Base-by-base conservation (phyloP, 2,329 filamentous ascomycete species). In the Cytospora chrysosperma region DNA sequence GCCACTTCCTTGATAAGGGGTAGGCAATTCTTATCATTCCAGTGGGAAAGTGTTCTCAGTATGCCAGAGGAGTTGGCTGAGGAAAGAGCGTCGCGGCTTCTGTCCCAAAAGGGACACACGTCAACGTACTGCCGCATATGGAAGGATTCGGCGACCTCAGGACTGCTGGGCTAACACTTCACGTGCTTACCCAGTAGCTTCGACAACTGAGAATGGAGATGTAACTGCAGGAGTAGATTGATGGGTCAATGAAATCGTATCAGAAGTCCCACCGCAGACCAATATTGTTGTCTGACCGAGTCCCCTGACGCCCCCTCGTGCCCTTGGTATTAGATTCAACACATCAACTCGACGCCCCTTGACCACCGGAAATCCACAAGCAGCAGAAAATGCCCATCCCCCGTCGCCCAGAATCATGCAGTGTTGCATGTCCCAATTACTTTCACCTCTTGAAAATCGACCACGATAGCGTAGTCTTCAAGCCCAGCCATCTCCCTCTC, bases 361-460 rank as follows among this genome's bases (percentile, higher is more conserved):
- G 9, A 40, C 19, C 13, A 15, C 9, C n/a, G 13, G 10, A 15
- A 47, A 51, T 13, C 4, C 30, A 52, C 21, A 15, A 26, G 13
- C 15, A 26, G 2, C 17, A 7, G 21, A n/a, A 19, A 52, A 17
- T 17, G 24, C 24, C 13, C 13, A n/a, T 6, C 24, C 10, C 9
- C 10, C 24, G 7, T 28, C 26, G 7, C 9, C 5, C 13, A 10
- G 15, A n/a, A 24, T 5, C 24, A 49, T 21, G n/a, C 6, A 7
- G 10, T 7, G 7, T 52, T 26, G 27, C 7, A 30, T 17, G 50
- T 28, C 50, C 17, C 28, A 13, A 17, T 21, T 12, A 24, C n/a
- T 24, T 24, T 21, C 37, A 60, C 51, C 37, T 65, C 10, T 50
- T 54, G 59, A 65, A 65, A 26, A 64, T 57, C 24, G 59, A 56